A percentile compares a stretch with the other conserved stretches of the same genome.
Evolutionary conservation across 257 asterid species (phyloP).

Genomic region (Nicotiana tabacum): DNA sequence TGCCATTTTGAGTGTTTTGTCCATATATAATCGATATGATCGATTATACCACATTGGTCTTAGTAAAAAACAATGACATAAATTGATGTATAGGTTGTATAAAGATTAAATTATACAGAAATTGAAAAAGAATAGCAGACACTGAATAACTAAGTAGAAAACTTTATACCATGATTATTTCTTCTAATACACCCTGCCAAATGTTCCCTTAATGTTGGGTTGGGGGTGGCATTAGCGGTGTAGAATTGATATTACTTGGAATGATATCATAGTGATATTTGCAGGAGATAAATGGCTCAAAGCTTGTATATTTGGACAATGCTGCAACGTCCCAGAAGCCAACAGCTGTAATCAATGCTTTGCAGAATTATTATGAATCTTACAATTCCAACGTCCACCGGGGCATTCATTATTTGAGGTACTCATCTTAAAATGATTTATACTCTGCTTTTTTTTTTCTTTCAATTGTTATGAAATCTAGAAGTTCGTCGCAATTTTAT

Average conservation of each 20-base stretch:
- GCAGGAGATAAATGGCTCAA: conserved; percentile 87
- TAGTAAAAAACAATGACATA: no score
- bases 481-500: neutral
- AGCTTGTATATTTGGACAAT: conserved; percentile 90
- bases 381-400: conserved; percentile 96
- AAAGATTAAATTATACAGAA: no score
- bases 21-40: no score
- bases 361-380: conserved; percentile 61
- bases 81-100: no score
- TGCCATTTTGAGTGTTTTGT: no score
- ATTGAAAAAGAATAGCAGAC: no score
- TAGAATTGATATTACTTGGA: neutral
- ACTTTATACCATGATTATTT: no score
- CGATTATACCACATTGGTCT: no score
- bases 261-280: neutral
- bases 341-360: conserved; percentile 53
- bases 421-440: neutral
- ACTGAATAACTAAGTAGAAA: no score
- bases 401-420: conserved; percentile 93
- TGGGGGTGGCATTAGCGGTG: neutral
- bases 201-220: neutral
- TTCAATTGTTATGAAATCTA: neutral
- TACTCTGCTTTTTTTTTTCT: neutral
- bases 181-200: no score
- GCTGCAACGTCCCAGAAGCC: conserved; percentile 99